Evolutionary conservation across 306 rosid genomes (phyloP), one percentile per base, ranked within the genome.

Genomic region (Dryas octopetala): DNA sequence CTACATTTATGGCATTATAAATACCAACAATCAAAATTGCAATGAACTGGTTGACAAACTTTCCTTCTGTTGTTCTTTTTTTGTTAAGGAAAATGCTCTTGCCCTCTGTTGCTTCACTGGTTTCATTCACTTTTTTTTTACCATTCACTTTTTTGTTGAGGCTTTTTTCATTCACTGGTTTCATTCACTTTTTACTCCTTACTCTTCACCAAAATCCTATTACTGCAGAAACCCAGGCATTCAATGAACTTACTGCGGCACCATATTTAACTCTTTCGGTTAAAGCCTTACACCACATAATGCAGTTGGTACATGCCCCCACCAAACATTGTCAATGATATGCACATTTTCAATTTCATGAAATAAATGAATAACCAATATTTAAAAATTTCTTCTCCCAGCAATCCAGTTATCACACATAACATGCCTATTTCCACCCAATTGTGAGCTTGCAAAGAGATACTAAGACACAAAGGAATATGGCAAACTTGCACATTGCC

Each of bases 401-500:
- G 50, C 59, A 63, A 40, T 17, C 5, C 47, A n/a, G 47, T 28
- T 32, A 55, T 53, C 40, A 5, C 58, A 60, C 23, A 2, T 4
- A 26, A 23, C 45, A 3, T n/a, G 12, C 10, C 16, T 48, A 10
- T 48, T 28, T 48, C 70, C 49, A 4, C n/a, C 38, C 17, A 73
- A 10, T 7, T 28, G 48, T 61, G 62, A 38, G 57, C 44, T 48
- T 67, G 54, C 58, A 1, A 38, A 7, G 16, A 49, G 28, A 41
- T 7, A 64, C 17, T 4, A 32, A 43, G 6, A 26, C 12, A 9
- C 65, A 41, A 14, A 8, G 12, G 2, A 70, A 70, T 38, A 87
- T 76, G 87, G 85, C 60, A 76, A 76, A 76, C 70, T 32, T 72
- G 12, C 62, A 51, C 11, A n/a, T 74, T 59, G 9, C 51, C 0